Percentiles rank a stretch among this genome's conserved stretches.
Evolutionary conservation across 2,329 filamentous ascomycete species (phyloP).

Genomic region (Microthyrium microscopicum): DNA sequence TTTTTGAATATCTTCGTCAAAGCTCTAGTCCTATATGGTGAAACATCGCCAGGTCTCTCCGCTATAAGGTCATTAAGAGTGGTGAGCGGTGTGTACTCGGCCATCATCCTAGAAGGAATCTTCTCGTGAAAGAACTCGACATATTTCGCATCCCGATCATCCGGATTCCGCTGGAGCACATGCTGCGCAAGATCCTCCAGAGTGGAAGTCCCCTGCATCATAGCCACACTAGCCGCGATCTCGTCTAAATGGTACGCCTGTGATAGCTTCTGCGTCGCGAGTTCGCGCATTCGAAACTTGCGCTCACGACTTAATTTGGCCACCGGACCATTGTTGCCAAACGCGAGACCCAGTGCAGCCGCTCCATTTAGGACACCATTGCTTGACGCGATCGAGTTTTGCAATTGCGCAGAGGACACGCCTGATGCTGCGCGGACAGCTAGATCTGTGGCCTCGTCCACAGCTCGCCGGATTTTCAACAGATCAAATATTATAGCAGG

Average conservation of each 20-base stretch:
- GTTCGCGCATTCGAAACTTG: slow-evolving; percentile 63
- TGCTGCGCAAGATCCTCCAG: slow-evolving; percentile 60
- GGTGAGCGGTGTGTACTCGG: slow-evolving; percentile 51
- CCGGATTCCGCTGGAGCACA: slow-evolving; percentile 53
- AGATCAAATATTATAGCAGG: slow-evolving; percentile 70
- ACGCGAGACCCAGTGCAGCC: slow-evolving; percentile 40
- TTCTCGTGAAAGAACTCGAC: slow-evolving; percentile 92
- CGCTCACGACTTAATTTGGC: slow-evolving; percentile 59
- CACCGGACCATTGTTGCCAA: slow-evolving; percentile 38
- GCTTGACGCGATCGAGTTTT: slow-evolving; percentile 34
- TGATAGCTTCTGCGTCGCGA: slow-evolving; percentile 61
- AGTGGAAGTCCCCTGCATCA: slow-evolving; percentile 64
- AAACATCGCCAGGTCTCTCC: slow-evolving; percentile 44
- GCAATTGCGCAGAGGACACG: slow-evolving; percentile 47
- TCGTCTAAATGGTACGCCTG: slow-evolving; percentile 69
- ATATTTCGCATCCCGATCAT: slow-evolving; percentile 59
- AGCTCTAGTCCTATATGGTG: slow-evolving; percentile 56
- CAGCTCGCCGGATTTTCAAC: slow-evolving; percentile 61
- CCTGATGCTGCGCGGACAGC: slow-evolving; percentile 64
- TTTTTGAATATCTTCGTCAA: slow-evolving; percentile 61
- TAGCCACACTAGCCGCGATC: slow-evolving; percentile 66
- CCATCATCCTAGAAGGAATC: slow-evolving; percentile 59
- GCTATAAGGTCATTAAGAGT: slow-evolving; percentile 52
- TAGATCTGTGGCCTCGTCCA: slow-evolving; percentile 65
- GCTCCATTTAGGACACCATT: slow-evolving; percentile 32